phyloP scores from a whole-genome alignment of 495 filamentous ascomycete species.

The Aspergillus sclerotioniger region DNA sequence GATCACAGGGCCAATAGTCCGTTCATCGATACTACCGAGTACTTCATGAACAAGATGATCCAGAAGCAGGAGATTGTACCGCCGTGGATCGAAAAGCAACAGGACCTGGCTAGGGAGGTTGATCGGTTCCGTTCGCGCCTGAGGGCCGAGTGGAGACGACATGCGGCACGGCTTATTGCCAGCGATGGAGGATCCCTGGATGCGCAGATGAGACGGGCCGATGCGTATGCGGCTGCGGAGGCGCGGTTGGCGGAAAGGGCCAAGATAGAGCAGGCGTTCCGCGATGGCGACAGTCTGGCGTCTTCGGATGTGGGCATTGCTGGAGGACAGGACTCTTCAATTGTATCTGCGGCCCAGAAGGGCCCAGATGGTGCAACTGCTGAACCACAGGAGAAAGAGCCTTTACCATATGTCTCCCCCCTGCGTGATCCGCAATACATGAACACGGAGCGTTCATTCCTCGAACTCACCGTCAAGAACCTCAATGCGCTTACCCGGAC shows the following conservation, averaged over 20 bases:
- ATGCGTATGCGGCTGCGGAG: conserved; percentile 74
- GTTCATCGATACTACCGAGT: conserved; percentile 95
- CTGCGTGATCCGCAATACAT: conserved; percentile 53
- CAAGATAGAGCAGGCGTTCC: conserved; percentile 49
- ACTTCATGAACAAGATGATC: conserved; percentile 98
- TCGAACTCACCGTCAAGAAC: conserved; percentile 70
- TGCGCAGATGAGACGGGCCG: conserved; percentile 69
- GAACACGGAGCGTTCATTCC: conserved; percentile 70
- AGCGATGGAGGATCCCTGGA: conserved; percentile 77
- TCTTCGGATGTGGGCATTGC: neutral
- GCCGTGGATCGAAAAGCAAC: conserved; percentile 91
- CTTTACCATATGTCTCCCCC: conserved; percentile 40
- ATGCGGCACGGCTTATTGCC: conserved; percentile 77
- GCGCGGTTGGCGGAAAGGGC: conserved; percentile 40
- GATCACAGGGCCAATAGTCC: conserved; percentile 83
- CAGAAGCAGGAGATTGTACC: conserved; percentile 74
- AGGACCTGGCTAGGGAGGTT: conserved; percentile 72
- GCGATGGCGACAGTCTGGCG: conserved; percentile 8
- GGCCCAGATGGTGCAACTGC: neutral
- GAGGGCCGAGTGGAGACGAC: conserved; percentile 81
- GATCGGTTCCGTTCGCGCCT: conserved; percentile 70
- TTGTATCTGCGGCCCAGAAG: neutral
- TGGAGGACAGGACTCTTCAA: neutral
- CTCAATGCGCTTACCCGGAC: conserved; percentile 79
- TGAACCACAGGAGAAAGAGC: conserved; percentile 14